Evolutionary conservation across 2,329 filamentous ascomycete genomes (phyloP), one percentile per base, ranked within the genome.

Genomic region (Pyricularia pennisetigena): DNA sequence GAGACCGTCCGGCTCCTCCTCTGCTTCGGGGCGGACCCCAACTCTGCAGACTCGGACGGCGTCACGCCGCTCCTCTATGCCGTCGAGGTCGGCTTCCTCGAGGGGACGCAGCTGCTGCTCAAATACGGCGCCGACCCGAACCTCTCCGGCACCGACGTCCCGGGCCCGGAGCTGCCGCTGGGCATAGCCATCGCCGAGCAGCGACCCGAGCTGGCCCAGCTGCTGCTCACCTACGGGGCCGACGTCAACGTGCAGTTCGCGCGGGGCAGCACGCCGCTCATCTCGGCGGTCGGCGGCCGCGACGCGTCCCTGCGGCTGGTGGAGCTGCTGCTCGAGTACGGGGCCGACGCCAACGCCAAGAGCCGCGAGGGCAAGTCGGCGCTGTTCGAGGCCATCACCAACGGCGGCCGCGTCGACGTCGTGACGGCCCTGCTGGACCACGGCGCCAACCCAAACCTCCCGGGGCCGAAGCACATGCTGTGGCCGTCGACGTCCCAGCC

Each of bases 381-480:
- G 0, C 79, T 91, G 1, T 89, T 89, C 74, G 83, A 86, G 71
- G 86, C 88, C 4, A 87, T 90, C 67, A 80, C 82, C 65, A 79
- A 79, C 23, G 82, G 82, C 12, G 69, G 70, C 30, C 82, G 88
- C 6, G 77, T 82, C 65, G 87, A 90, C 69, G 79, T 89, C 1
- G 83, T 89, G 69, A 80, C 77, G 9, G 75, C 74, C 2, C 76
- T 83, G 32, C 74, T 83, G 3, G 77, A 90, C 67, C 82, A 88
- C 68, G 83, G 85, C 3, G 89, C 89, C 1, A 84, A 90, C 72
- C 84, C 88, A 9, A 91, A 92, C 74, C 79, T 90, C 6, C 89
- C 89, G 1, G 88, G 86, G 0, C 88, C 88, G 12, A 89, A 90
- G 75, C 86, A 91, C 77, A 85, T 88, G 76, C 81, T 91, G 28